Evolutionary conservation across 2,329 filamentous ascomycete species (phyloP), one percentile per base, ranked within the genome.

Genomic region (Stachybotrys echinatus): DNA sequence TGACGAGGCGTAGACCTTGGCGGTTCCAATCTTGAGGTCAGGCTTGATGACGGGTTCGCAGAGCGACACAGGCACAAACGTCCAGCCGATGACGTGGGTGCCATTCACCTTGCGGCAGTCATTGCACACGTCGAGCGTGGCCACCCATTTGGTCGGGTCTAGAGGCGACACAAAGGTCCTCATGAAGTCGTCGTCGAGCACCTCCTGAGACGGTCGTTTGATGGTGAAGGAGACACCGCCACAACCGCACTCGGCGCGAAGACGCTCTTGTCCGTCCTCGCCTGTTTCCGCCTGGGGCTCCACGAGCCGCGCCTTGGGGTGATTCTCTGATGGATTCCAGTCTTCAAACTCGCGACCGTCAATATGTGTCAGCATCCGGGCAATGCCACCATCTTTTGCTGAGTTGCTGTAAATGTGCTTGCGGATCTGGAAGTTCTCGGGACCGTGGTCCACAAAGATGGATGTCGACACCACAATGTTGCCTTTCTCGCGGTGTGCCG

Each of bases 171-270:
- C 61, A 38, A 60, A 71, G 7, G 55, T 48, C 8, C 58, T 57
- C 49, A 70, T 50, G 43, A 61, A 62, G 5, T 59, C 56, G 45
- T 70, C 60, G 1, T 58, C 52, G 22, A 63, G 54, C 3, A 64
- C 59, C 17, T 59, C 59, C 5, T 62, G 48, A 4, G 58, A 63
- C 2, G 74, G 75, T 3, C 73, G 65, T 10, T 63, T 55, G 23
- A 78, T 62, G 5, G 69, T 71, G 56, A 78, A 76, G 4, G 69
- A 72, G 0, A 78, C 70, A 10, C 75, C 74, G 39, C 69, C 72
- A 50, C 75, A 79, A 49, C 70, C 64, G 54, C 75, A 78, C 52
- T 74, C 53, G 0, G 65, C 74, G 0, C 68, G 66, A 12, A 79
- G 65, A 18, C 67, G 58, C 37, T 74, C 68, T 40, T 65, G 56